Base-by-base conservation (phyloP, 768 basidiomycete species). In the Suillus fuscotomentosus region DNA sequence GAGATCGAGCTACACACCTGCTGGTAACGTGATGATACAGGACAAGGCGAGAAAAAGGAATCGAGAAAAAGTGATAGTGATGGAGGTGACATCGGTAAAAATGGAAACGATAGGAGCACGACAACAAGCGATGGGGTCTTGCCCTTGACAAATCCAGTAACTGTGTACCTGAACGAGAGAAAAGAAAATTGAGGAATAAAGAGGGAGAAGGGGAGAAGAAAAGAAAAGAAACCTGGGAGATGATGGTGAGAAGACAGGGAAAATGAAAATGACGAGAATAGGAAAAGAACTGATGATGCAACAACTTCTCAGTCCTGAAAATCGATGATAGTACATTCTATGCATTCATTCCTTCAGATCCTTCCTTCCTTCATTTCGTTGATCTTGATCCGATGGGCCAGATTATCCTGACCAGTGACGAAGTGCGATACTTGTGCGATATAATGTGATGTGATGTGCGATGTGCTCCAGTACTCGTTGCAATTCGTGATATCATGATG, bases 61-160 rank as follows among this genome's bases (percentile, higher is more conserved):
- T 24, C 8, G n/a, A 60, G 39, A 63, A n/a, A 63, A 61, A 6
- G n/a, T 34, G 60, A 36, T 61, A 20, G n/a, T 60, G 39, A 61
- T 41, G n/a, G 38, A 51, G 39, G 60, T 57, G 39, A 48, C 50
- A n/a, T 39, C 45, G 39, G 39, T 24, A 9, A 63, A 63, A 48
- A 60, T 60, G 67, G 67, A 69, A 68, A 59, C 67, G 69, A 72
- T 65, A 56, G 60, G 67, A 66, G 48, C 65, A 20, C 65, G 68
- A 61, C 51, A 63, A 64, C 70, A 64, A 31, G 51, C 57, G 24
- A 24, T 43, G 55, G 56, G 45, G 13, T 42, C 54, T 61, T 47
- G 61, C 66, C 66, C 60, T 62, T 59, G 56, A 63, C 62, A 63
- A 36, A 72, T 72, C 72, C 73, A 74, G 48, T 51, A 11, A 22